Conservation (phyloP, 108 stramenopile genomes). For the Conticribra guillardii region DNA sequence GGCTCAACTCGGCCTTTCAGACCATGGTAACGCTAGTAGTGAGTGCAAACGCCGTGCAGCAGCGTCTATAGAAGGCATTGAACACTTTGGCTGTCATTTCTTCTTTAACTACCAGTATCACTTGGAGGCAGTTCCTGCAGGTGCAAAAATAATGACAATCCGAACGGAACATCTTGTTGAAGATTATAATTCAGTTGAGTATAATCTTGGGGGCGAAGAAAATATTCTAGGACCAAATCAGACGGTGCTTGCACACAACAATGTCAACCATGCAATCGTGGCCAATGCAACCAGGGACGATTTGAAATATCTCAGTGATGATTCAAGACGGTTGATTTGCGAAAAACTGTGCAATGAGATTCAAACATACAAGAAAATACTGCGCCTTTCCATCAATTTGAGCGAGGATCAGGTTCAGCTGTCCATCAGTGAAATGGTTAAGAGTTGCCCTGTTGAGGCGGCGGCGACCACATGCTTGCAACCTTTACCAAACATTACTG, state of each 20-base stretch:
- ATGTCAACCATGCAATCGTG: constrained; percentile 4
- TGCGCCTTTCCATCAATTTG: constrained; percentile 20
- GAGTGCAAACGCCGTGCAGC: constrained; percentile 20
- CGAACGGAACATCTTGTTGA: constrained; percentile 33
- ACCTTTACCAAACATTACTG: constrained; percentile 15
- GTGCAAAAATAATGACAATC: constrained; percentile 25
- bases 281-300: constrained; percentile 1
- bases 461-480: constrained; percentile 6
- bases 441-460: constrained; percentile 18
- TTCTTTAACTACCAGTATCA: constrained; percentile 44
- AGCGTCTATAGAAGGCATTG: constrained; percentile 20
- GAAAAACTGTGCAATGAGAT: constrained; percentile 31
- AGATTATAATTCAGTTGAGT: constrained; percentile 29
- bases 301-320: constrained; percentile 24
- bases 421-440: constrained; percentile 21
- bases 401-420: constrained; percentile 17
- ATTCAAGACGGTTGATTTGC: constrained; percentile 20
- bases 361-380: constrained; percentile 32
- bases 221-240: constrained; percentile 12
- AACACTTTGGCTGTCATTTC: constrained; percentile 34
- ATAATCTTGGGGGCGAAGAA: constrained; percentile 14
- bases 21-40: constrained; percentile 10
- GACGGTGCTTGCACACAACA: constrained; percentile 16
- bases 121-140: constrained; percentile 29
- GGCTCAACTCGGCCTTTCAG: constrained; percentile 14